Evolutionary conservation across 108 stramenopile genomes (phyloP).

Genomic region (Epithemia pelagica): DNA sequence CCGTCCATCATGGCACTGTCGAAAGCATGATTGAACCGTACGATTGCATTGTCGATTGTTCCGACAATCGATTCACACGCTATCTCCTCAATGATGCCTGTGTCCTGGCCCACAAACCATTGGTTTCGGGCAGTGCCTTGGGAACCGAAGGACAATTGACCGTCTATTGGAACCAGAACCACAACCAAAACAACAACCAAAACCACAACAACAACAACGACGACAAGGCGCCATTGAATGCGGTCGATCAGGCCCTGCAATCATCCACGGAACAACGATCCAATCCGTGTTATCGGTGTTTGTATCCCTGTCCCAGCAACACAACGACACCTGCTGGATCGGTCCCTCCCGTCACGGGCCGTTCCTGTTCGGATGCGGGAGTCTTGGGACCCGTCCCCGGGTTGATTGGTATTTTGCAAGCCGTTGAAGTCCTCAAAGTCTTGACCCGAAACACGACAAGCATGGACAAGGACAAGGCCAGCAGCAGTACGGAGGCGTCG

Average conservation of each 20-base stretch:
- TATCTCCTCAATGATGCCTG: constrained; percentile 97
- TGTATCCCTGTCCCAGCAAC: constrained; percentile 45
- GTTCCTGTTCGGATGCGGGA: constrained; percentile 79
- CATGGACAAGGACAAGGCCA: constrained; percentile 35
- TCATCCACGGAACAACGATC: constrained; percentile 29
- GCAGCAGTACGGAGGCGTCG: no score
- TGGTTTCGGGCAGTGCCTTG: constrained; percentile 88
- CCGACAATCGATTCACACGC: constrained; percentile 94
- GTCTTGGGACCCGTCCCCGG: constrained; percentile 89
- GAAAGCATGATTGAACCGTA: constrained; percentile 45
- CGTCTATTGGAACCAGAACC: constrained; percentile 38
- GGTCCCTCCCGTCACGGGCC: constrained; percentile 36
- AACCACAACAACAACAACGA: no score
- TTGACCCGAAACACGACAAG: constrained; percentile 54
- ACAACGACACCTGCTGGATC: constrained; percentile 24
- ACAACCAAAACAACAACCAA: no score
- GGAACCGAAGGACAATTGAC: constrained; percentile 84
- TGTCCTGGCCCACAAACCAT: constrained; percentile 57
- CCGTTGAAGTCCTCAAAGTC: constrained; percentile 85
- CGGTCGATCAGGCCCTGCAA: background rate
- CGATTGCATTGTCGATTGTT: constrained; percentile 89
- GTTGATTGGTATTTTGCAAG: constrained; percentile 89
- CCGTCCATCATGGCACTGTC: constrained; percentile 50
- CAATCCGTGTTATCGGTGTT: constrained; percentile 76
- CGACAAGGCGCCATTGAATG: background rate